Conservation (phyloP, 176 grass and related monocot genomes). For the Musa beccarii region DNA sequence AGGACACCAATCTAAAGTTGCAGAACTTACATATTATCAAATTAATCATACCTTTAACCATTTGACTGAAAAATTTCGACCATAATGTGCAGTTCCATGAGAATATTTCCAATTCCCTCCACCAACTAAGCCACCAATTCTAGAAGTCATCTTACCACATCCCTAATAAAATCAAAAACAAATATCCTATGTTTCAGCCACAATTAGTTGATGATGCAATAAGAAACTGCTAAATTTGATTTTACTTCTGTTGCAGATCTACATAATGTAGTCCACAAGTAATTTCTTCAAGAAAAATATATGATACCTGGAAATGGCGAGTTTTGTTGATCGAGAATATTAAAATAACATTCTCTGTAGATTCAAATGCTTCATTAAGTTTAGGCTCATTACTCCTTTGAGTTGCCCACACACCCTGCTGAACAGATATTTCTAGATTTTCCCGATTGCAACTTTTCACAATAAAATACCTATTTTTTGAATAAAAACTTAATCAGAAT, state of each 20-base stretch:
- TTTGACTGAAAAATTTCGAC: constrained; percentile 91
- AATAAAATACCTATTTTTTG: constrained; percentile 88
- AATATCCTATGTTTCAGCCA: constrained; percentile 13
- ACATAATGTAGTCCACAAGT: neutral
- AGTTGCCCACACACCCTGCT: constrained; percentile 94
- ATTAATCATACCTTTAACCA: constrained; percentile 86
- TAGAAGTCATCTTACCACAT: constrained; percentile 98
- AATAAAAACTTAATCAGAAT: constrained; percentile 44
- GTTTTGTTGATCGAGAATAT: constrained; percentile 98
- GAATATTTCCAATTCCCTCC: constrained; percentile 99
- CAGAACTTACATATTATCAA: neutral
- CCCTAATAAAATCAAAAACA: constrained; percentile 40
- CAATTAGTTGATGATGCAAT: neutral
- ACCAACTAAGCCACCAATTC: constrained; percentile 86
- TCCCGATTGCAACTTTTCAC: constrained; percentile 99
- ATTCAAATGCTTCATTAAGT: constrained; percentile 99
- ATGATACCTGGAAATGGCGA: constrained; percentile 82
- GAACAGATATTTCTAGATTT: constrained; percentile 98
- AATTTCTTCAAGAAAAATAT: constrained; percentile 1
- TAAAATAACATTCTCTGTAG: constrained; percentile 93
- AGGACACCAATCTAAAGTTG: neutral
- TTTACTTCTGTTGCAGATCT: neutral
- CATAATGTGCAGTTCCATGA: constrained; percentile 92
- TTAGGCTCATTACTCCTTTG: constrained; percentile 95
- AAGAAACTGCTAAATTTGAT: neutral